Conservation (phyloP, 192 early-diverging fungal species). For the Podila verticillata region DNA sequence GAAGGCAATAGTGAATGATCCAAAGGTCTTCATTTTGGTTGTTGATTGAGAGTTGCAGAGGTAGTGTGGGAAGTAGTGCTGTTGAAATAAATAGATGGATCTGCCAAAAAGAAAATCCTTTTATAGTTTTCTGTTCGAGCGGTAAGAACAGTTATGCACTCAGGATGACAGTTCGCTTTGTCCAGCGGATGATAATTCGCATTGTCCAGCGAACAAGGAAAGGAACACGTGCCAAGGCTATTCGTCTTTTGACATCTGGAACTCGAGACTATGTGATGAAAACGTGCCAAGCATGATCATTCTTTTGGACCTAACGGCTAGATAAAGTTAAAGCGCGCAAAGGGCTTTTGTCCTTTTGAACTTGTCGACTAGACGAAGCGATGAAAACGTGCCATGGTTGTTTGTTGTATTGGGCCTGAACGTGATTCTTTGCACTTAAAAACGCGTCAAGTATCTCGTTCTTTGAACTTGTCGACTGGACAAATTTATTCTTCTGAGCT, state of each 20-base stretch:
- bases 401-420: background rate
- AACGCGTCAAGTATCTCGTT: conserved; percentile 1
- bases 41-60: conserved; percentile 4
- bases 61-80: conserved; percentile 4
- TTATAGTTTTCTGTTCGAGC: conserved; percentile 9
- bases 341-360: background rate
- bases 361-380: conserved; percentile 7
- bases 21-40: conserved; percentile 5
- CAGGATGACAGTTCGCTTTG: background rate
- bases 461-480: conserved; percentile 3
- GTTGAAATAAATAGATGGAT: background rate
- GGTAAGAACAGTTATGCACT: background rate
- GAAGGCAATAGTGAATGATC: conserved; percentile 2
- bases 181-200: background rate
- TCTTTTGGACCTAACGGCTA: conserved; percentile 6
- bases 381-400: conserved; percentile 7
- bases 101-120: conserved; percentile 2
- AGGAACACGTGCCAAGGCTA: conserved; percentile 2
- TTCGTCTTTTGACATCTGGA: conserved; percentile 1
- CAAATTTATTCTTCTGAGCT: conserved; percentile 7
- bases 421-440: conserved; percentile 1
- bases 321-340: conserved; percentile 4
- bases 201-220: background rate
- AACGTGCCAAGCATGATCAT: background rate
- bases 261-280: background rate